A percentile compares a stretch with the other conserved stretches of the same genome.
Conservation (phyloP, 495 filamentous ascomycete genomes). For the Podospora pseudocomata region DNA sequence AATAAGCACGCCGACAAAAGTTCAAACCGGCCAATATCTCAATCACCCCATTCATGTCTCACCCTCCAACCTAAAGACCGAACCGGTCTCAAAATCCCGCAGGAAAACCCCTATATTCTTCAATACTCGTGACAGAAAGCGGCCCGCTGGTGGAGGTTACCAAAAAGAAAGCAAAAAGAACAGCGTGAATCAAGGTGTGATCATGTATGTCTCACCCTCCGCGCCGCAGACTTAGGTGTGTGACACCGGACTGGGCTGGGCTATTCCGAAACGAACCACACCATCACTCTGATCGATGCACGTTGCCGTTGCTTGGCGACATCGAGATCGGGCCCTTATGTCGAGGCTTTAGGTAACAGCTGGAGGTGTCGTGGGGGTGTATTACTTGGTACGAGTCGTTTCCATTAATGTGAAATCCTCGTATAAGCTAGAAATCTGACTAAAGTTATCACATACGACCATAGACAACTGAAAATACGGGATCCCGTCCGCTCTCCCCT, state of each 20-base stretch:
- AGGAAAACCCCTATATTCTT: background rate
- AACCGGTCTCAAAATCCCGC: background rate
- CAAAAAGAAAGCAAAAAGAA: background rate
- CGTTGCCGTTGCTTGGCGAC: background rate
- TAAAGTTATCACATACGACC: background rate
- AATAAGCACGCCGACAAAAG: too few species aligned
- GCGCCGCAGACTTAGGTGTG: background rate
- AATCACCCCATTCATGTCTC: background rate
- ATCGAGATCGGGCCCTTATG: background rate
- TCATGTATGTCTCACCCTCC: background rate
- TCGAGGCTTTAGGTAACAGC: background rate
- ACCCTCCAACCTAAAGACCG: background rate
- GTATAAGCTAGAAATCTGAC: background rate
- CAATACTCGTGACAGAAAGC: background rate
- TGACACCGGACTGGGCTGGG: background rate
- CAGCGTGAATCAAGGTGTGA: background rate
- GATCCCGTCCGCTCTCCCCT: constrained; percentile 53
- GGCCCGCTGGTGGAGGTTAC: background rate
- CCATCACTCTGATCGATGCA: background rate
- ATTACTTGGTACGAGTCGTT: background rate
- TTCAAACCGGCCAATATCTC: too few species aligned
- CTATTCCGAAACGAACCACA: background rate
- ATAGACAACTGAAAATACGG: constrained; percentile 31
- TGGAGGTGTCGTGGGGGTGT: background rate
- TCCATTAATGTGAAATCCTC: background rate